These are phyloP conservation scores for Platanthera guangdongensis DNA, from an alignment of 106 monocot genomes.

Conservation along the genomic window DNA sequence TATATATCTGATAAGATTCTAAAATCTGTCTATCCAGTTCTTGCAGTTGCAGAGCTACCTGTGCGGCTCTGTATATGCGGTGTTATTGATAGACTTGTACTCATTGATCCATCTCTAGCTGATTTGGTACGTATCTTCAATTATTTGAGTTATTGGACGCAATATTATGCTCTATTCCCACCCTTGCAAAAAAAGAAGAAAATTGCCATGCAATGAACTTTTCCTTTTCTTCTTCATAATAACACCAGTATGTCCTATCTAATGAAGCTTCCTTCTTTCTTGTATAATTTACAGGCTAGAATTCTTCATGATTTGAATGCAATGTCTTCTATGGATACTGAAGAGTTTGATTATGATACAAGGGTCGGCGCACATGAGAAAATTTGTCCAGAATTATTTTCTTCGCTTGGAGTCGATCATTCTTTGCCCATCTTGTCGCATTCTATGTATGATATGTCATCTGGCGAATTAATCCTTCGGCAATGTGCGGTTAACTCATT, in stretches of 20 bases:
- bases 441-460: conserved; percentile 80
- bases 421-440: conserved; percentile 65
- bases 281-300: conserved; percentile 37
- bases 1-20: conserved; percentile 41
- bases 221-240: conserved; percentile 1
- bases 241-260: not conserved
- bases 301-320: conserved; percentile 73
- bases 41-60: conserved; percentile 41
- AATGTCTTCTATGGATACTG: conserved; percentile 50
- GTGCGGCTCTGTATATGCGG: conserved; percentile 55
- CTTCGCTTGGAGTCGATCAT: conserved; percentile 33
- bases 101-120: conserved; percentile 42
- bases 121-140: conserved; percentile 36
- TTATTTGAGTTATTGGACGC: not conserved
- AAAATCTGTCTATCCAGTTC: conserved; percentile 40
- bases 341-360: conserved; percentile 82
- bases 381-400: conserved; percentile 44
- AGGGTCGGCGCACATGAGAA: conserved; percentile 58
- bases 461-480: conserved; percentile 65
- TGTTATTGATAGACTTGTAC: conserved; percentile 48
- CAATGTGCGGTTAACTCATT: conserved; percentile 77
- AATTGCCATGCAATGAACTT: not conserved
- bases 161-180: not conserved
- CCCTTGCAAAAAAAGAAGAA: not conserved
- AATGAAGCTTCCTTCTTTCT: not conserved